Conservation (phyloP, 371 early-diverging fungal species). For the Synchytrium microbalum region DNA sequence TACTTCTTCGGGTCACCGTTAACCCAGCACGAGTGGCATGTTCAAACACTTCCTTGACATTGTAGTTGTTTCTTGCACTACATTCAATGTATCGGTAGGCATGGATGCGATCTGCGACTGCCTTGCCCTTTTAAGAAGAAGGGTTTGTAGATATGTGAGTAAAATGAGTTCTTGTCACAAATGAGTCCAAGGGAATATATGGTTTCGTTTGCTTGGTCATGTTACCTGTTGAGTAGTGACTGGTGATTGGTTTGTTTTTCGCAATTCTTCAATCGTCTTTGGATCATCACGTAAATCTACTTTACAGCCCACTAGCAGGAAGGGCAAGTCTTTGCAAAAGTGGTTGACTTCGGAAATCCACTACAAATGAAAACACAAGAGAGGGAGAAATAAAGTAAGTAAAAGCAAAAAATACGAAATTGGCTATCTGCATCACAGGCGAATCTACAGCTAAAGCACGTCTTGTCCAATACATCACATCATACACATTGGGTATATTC, state of each 20-base stretch:
- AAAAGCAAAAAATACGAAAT: no score
- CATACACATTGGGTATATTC: no score
- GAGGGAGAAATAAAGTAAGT: no score
- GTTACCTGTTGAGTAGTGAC: constrained; percentile 67
- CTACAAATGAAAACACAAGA: constrained; percentile 41
- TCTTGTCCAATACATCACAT: no score
- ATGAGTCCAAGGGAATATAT: neutral
- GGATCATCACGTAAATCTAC: constrained; percentile 86
- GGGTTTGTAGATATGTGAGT: constrained; percentile 11
- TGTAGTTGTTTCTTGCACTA: constrained; percentile 84
- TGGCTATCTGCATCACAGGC: no score
- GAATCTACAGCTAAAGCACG: no score
- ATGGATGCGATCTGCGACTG: constrained; percentile 70
- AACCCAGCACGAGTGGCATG: constrained; percentile 73
- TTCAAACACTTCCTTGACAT: constrained; percentile 91
- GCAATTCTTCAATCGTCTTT: constrained; percentile 64
- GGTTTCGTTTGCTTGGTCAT: neutral
- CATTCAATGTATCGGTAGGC: constrained; percentile 93
- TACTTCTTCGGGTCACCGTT: neutral
- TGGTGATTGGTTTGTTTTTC: constrained; percentile 68
- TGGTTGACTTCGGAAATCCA: constrained; percentile 94
- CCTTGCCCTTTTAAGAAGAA: constrained; percentile 46
- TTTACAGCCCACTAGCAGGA: constrained; percentile 78
- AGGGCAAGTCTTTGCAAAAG: constrained; percentile 83
- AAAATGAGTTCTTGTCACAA: neutral